Percentiles rank a stretch among this genome's conserved stretches.
phyloP scores from a whole-genome alignment of 805 yeast genomes.

The Candida glaebosa region DNA sequence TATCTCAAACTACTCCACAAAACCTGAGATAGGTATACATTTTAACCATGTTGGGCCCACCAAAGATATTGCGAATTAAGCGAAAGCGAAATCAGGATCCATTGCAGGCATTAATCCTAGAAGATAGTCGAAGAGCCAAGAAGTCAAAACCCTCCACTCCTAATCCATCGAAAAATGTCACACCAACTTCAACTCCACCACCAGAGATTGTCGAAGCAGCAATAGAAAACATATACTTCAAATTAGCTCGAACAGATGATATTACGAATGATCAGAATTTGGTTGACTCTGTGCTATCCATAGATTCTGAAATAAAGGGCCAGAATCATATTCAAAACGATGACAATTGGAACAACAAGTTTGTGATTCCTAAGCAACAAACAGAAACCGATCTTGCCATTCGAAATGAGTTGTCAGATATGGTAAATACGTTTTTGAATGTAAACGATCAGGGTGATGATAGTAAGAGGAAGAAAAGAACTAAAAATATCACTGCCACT shows the following conservation, averaged over 20 bases:
- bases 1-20: not conserved
- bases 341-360: constrained; percentile 20
- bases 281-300: constrained; percentile 9
- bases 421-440: constrained; percentile 62
- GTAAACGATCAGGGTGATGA: constrained; percentile 15
- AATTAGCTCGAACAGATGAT: constrained; percentile 35
- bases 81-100: constrained; percentile 87
- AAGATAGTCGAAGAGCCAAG: constrained; percentile 34
- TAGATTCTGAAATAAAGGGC: not conserved
- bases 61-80: constrained; percentile 76
- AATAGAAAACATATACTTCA: constrained; percentile 24
- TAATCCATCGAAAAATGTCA: constrained; percentile 20
- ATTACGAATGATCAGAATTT: constrained; percentile 6
- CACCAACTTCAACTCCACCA: constrained; percentile 29
- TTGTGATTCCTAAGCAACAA: constrained; percentile 33
- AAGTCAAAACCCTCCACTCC: constrained; percentile 40
- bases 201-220: constrained; percentile 20
- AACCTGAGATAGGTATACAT: too few relatives aligned
- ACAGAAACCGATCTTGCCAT: constrained; percentile 31
- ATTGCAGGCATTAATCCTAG: constrained; percentile 67
- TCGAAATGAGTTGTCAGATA: constrained; percentile 66
- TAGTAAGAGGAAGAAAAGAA: constrained; percentile 13
- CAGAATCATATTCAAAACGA: constrained; percentile 10
- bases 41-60: constrained; percentile 34
- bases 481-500: constrained; percentile 2